Conservation (phyloP, 306 rosid species). For the Fagus sylvatica region DNA sequence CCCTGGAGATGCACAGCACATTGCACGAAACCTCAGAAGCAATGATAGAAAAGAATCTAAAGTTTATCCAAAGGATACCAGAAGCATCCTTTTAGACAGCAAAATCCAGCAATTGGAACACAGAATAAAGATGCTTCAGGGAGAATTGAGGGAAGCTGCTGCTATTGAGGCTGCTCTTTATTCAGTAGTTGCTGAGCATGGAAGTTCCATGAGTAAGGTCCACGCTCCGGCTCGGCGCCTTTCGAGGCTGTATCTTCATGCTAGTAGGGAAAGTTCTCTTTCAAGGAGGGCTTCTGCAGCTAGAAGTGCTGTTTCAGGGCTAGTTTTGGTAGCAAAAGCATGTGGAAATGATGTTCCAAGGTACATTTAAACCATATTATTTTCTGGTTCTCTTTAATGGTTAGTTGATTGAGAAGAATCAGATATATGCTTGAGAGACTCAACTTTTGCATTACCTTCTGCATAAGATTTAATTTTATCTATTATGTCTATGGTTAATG, state of each 20-base stretch:
- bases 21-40: conserved; percentile 44
- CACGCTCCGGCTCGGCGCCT: conserved; percentile 99
- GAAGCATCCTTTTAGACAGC: conserved; percentile 57
- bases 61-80: conserved; percentile 71
- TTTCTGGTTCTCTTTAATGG: conserved; percentile 10
- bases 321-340: conserved; percentile 91
- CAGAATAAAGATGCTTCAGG: conserved; percentile 86
- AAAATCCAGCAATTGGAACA: conserved; percentile 69
- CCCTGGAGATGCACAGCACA: conserved; percentile 50
- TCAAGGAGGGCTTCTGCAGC: conserved; percentile 81
- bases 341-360: conserved; percentile 99
- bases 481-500: no score
- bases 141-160: conserved; percentile 95
- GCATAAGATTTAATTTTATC: not conserved
- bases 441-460: not conserved
- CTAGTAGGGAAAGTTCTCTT: conserved; percentile 62
- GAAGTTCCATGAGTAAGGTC: conserved; percentile 94
- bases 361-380: conserved; percentile 34
- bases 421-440: conserved; percentile 11
- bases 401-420: conserved; percentile 8
- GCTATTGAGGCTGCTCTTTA: conserved; percentile 87
- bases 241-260: conserved; percentile 86
- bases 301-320: conserved; percentile 87
- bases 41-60: conserved; percentile 66
- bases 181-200: conserved; percentile 96